Base-by-base conservation (phyloP, 495 filamentous ascomycete species). In the Margaritispora aquatica region DNA sequence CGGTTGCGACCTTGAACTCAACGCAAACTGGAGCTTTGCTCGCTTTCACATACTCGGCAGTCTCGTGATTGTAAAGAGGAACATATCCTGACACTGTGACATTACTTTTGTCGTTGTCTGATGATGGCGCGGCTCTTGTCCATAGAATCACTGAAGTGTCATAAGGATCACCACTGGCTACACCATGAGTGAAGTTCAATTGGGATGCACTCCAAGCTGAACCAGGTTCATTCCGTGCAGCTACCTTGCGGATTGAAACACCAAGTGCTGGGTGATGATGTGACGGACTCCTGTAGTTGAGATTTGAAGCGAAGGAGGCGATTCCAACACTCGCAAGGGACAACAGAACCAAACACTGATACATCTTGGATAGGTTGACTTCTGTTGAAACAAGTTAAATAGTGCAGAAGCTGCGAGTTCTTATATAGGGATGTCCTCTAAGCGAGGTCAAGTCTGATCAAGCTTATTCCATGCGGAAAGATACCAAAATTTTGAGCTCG, bases 151-250 rank as follows among this genome's bases (percentile, higher is more conserved):
- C 79, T 20, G 79, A 84, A 63, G 80, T 69, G 17, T 80, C 68
- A 63, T 83, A 87, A 1, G 86, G 86, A 62, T 89, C 86, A 10
- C 86, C 86, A 19, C 81, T 85, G n/a, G 86, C 85, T 11, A 88
- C 77, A 58, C 85, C 82, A 59, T 88, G 86, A 8, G 85, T 88
- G 67, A 89, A 88, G 60, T 78, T 77, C 52, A 60, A 31, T 22
- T 56, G 34, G 21, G 46, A 87, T 70, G 57, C 76, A 61, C 22
- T 72, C 71, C 19, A 80, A 62, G 36, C 70, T 62, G 69, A 74
- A 74, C 7, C 68, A 62, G 20, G 77, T 72, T 34, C 70, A 51
- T 73, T 59, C 26, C 67, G 67, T 1, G 70, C 57, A 19, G 51
- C 66, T 51, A 80, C 73, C 51, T 71, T 76, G 24, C 65, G 74